Base-by-base conservation (phyloP, 1,284 basidiomycete species). In the Moniliophthora roreri region DNA sequence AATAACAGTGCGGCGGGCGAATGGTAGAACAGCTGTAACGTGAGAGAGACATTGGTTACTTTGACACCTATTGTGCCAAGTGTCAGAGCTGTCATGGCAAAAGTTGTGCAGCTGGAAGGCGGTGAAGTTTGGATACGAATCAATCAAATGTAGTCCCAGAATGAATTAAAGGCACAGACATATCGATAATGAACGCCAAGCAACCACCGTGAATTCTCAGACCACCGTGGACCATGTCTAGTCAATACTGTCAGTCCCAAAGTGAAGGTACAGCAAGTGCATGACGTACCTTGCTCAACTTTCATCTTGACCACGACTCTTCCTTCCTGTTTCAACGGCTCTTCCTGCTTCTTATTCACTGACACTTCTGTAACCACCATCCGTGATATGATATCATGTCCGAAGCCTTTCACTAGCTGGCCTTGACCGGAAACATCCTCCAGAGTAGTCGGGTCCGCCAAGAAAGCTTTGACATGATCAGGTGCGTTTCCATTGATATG, bases 281-380 rank as follows among this genome's bases (percentile, higher is more conserved):
- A 32, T 6, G 7, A 15, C 44, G 44, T 16, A 46, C 44, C 44
- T 46, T 46, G 44, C 26, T 46, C 44, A 13, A 46, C 24, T 18
- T 46, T 46, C 44, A 46, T 46, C 7, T 46, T 46, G 8, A 46
- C 26, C 15, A 46, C 44, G 28, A 46, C 44, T 26, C 44, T 46
- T 10, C 44, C 44, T 18, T 46, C 44, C 24, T 46, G 11, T 18
- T 32, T 46, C 24, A 32, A 32, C 9, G 44, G 44, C 16, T 46
- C 44, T 28, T 46, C 44, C 4, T 13, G 11, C 24, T 46, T 46
- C 18, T 46, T 46, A 7, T 16, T 46, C 13, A 46, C 21, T 2
- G 44, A 46, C 26, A 46, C 44, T 28, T 46, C 44, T n/a, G 44
- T 32, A 32, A 46, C 44, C 44, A 28, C 44, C 44, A 46, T 46